Evolutionary conservation across 1,284 basidiomycete genomes (phyloP).

Genomic region (Malassezia dermatis): DNA sequence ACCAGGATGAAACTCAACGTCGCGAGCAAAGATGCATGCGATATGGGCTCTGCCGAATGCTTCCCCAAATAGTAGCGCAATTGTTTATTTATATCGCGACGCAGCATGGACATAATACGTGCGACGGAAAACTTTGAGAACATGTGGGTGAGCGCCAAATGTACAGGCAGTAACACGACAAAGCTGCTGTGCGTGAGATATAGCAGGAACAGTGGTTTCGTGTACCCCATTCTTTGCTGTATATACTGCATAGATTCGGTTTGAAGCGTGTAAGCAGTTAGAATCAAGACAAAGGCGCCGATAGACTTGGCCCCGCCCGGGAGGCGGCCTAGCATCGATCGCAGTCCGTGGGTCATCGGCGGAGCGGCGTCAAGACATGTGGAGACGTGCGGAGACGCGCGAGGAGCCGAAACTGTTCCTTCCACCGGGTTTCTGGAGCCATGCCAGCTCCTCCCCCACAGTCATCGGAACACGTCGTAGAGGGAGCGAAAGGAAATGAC

Average conservation of each 20-base stretch:
- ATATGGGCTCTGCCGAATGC: background rate
- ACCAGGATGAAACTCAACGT: slow-evolving; percentile 22
- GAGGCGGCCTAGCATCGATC: slow-evolving; percentile 2
- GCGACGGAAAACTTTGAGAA: slow-evolving; percentile 20
- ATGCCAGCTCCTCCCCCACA: background rate
- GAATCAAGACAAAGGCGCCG: slow-evolving; percentile 30
- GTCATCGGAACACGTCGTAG: background rate
- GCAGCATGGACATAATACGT: slow-evolving; percentile 31
- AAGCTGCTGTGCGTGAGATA: slow-evolving; percentile 44
- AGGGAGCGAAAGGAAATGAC: background rate
- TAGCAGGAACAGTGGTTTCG: slow-evolving; percentile 39
- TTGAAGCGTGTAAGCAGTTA: slow-evolving; percentile 41
- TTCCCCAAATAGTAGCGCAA: background rate
- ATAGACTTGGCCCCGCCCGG: slow-evolving; percentile 21
- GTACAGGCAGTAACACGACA: slow-evolving; percentile 33
- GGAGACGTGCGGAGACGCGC: background rate
- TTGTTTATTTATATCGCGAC: slow-evolving; percentile 22
- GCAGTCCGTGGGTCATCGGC: background rate
- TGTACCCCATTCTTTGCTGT: slow-evolving; percentile 35
- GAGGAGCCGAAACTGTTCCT: background rate
- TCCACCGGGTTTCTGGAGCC: background rate
- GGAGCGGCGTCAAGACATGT: background rate
- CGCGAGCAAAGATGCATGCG: slow-evolving; percentile 3
- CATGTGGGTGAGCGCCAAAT: slow-evolving; percentile 30
- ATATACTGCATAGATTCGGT: slow-evolving; percentile 46